A percentile compares a stretch with the other conserved stretches of the same genome.
phyloP scores from a whole-genome alignment of 257 asterid genomes.

The Echites panduratus region DNA sequence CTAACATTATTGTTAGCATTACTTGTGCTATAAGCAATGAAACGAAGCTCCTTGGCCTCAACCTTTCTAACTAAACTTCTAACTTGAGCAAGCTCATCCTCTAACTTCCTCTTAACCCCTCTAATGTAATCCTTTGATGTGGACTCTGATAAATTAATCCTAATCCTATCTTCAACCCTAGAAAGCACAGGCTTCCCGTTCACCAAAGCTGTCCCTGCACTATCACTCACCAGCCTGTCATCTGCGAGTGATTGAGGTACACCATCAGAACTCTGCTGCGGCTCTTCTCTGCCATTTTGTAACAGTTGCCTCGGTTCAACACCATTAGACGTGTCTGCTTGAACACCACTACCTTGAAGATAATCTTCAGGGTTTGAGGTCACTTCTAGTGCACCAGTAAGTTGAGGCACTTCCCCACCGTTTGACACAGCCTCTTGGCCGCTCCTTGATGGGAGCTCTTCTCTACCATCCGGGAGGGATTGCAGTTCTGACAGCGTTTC shows the following conservation, averaged over 20 bases:
- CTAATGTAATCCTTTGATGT: constrained; percentile 44
- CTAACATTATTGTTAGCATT: constrained; percentile 29
- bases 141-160: constrained; percentile 42
- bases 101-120: constrained; percentile 49
- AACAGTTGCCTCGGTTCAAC: background rate
- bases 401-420: background rate
- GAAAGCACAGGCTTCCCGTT: constrained; percentile 37
- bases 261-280: background rate
- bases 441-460: background rate
- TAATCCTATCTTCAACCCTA: constrained; percentile 54
- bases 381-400: constrained; percentile 3
- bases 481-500: background rate
- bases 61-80: constrained; percentile 40
- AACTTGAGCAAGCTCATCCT: constrained; percentile 56
- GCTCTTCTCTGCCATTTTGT: background rate
- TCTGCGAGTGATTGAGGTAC: background rate
- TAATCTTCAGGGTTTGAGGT: background rate
- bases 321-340: background rate
- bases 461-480: constrained; percentile 5
- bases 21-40: constrained; percentile 33
- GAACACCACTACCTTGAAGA: background rate
- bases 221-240: constrained; percentile 10
- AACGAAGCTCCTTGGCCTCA: constrained; percentile 55
- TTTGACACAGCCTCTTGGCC: background rate
- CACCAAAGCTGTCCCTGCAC: constrained; percentile 8